Evolutionary conservation across 2,329 filamentous ascomycete species (phyloP).

Genomic region (Pseudopithomyces maydicus): DNA sequence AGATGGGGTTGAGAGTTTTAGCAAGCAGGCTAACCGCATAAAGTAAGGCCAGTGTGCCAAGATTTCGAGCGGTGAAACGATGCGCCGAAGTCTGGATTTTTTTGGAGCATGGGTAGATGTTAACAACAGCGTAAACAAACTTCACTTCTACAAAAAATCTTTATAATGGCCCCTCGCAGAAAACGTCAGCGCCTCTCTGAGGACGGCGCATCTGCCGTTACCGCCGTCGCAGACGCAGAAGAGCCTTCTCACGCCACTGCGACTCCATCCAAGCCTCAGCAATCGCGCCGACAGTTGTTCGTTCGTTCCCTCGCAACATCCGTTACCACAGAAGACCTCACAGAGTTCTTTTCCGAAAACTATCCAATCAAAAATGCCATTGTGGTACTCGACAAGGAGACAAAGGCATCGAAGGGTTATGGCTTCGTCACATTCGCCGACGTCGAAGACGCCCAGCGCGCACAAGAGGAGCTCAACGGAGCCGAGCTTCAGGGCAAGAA

Average conservation of each 20-base stretch:
- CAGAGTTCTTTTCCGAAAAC: slow-evolving; percentile 89
- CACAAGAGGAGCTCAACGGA: slow-evolving; percentile 80
- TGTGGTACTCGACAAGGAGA: slow-evolving; percentile 84
- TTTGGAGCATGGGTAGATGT: neutral
- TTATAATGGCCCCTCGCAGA: slow-evolving; percentile 44
- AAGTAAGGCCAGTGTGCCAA: neutral
- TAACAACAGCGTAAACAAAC: neutral
- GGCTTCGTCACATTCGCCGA: slow-evolving; percentile 98
- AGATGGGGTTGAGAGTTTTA: too few relatives aligned
- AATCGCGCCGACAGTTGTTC: slow-evolving; percentile 68
- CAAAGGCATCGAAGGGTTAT: slow-evolving; percentile 87
- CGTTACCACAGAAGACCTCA: slow-evolving; percentile 80
- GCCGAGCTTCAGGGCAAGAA: slow-evolving; percentile 77
- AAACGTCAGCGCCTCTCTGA: slow-evolving; percentile 49
- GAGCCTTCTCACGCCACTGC: slow-evolving; percentile 16
- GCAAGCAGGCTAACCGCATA: neutral
- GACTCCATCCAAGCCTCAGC: slow-evolving; percentile 18
- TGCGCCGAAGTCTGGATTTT: slow-evolving; percentile 5
- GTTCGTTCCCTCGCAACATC: slow-evolving; percentile 81
- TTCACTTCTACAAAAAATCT: neutral
- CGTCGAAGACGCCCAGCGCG: slow-evolving; percentile 83
- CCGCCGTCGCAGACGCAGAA: slow-evolving; percentile 30
- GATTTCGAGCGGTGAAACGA: slow-evolving; percentile 1
- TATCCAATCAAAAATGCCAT: slow-evolving; percentile 95
- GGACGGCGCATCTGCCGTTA: slow-evolving; percentile 41